Percentiles rank a stretch among this genome's conserved stretches.
These are phyloP conservation scores for Vigna trinervia DNA, from an alignment of 306 rosid genomes.

Conservation along the genomic window DNA sequence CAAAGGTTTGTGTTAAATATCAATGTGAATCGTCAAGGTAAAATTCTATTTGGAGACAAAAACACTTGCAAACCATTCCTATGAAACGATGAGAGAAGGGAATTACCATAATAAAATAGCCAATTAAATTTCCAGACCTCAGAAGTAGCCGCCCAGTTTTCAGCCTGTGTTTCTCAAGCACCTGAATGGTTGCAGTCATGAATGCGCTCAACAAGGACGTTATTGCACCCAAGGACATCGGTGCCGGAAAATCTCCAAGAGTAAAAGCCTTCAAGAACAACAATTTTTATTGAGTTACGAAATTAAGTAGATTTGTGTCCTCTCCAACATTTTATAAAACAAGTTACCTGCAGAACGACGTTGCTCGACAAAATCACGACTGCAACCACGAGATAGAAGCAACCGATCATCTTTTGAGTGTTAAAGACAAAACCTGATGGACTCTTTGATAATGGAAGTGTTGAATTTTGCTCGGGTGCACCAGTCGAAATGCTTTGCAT, in stretches of 20 bases:
- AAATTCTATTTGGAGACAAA: no score
- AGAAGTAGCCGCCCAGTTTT: slow-evolving; percentile 54
- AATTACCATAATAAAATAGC: slow-evolving; percentile 64
- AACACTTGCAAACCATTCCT: neutral
- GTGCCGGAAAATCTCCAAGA: slow-evolving; percentile 81
- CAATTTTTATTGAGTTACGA: neutral
- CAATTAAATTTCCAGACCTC: slow-evolving; percentile 51
- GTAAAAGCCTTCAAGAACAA: slow-evolving; percentile 61
- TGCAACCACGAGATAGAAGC: slow-evolving; percentile 72
- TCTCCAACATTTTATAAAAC: neutral
- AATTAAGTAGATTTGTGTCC: neutral
- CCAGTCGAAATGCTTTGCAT: slow-evolving; percentile 65
- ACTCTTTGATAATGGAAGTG: slow-evolving; percentile 14
- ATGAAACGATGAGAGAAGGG: neutral
- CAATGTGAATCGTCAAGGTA: no score
- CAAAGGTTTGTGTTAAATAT: no score
- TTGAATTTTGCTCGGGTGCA: neutral
- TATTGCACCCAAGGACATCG: slow-evolving; percentile 69
- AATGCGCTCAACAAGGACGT: slow-evolving; percentile 73
- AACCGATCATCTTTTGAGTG: slow-evolving; percentile 68
- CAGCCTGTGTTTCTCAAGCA: slow-evolving; percentile 48
- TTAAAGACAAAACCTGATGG: slow-evolving; percentile 53
- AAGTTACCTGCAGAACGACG: slow-evolving; percentile 74
- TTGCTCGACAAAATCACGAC: slow-evolving; percentile 64
- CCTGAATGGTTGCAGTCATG: slow-evolving; percentile 54